Percentiles rank a stretch among this genome's conserved stretches.
These are phyloP conservation scores for Sinapis alba DNA, from an alignment of 441 rosid genomes.

Conservation along the genomic window DNA sequence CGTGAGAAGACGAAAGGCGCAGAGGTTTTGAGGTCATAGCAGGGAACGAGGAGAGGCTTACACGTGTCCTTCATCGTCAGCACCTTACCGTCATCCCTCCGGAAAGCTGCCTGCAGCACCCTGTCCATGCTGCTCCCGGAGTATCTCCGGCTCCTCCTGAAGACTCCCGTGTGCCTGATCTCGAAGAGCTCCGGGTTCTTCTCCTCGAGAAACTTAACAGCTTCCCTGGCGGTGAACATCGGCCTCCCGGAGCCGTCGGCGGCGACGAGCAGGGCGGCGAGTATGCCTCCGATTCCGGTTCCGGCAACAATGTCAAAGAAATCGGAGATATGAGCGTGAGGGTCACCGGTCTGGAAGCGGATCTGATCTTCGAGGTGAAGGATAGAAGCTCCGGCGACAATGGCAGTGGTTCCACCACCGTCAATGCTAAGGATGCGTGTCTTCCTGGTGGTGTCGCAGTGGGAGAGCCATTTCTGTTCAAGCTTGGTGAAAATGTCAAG, in stretches of 20 bases:
- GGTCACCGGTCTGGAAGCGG: constrained; percentile 72
- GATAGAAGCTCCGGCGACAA: constrained; percentile 68
- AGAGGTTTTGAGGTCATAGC: constrained; percentile 85
- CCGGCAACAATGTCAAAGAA: constrained; percentile 88
- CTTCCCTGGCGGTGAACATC: constrained; percentile 70
- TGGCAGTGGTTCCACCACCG: constrained; percentile 79
- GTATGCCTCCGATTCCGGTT: constrained; percentile 80
- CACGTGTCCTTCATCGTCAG: constrained; percentile 86
- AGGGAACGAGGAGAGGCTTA: constrained; percentile 93
- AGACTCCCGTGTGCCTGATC: constrained; percentile 38
- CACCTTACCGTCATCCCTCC: constrained; percentile 64
- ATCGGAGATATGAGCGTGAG: constrained; percentile 70
- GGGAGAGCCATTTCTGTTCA: constrained; percentile 92
- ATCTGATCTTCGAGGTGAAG: constrained; percentile 90
- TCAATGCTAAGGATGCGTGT: constrained; percentile 86
- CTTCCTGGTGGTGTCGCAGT: constrained; percentile 64
- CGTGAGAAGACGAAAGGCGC: constrained; percentile 98
- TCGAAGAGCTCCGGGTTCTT: constrained; percentile 66
- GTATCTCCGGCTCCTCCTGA: constrained; percentile 52
- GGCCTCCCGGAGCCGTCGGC: constrained; percentile 79
- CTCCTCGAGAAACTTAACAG: constrained; percentile 46
- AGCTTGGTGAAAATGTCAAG: constrained; percentile 88
- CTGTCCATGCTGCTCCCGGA: constrained; percentile 78
- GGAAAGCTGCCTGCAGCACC: constrained; percentile 59
- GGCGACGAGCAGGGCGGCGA: constrained; percentile 70